These are phyloP conservation scores for Clitopilus hobsonii DNA, from an alignment of 768 basidiomycete species.

Conservation along the genomic window DNA sequence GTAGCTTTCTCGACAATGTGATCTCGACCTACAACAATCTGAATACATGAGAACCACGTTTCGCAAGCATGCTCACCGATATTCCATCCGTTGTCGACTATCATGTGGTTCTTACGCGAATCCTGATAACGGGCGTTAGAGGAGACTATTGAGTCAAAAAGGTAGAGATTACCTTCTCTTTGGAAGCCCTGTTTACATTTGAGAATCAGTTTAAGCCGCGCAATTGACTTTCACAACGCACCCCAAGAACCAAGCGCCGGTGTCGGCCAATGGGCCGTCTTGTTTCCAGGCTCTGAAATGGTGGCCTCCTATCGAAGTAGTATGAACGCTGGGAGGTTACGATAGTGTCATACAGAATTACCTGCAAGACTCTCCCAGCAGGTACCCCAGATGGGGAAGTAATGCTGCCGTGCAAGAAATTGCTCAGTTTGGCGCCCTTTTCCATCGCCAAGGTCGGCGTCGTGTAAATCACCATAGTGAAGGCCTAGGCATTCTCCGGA, in stretches of 20 bases:
- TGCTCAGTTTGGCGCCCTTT: constrained; percentile 64
- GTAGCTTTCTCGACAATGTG: constrained; percentile 67
- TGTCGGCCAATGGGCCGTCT: constrained; percentile 68
- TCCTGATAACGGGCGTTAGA: no score
- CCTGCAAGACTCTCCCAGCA: constrained; percentile 86
- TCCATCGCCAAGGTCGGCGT: constrained; percentile 83
- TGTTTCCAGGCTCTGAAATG: constrained; percentile 90
- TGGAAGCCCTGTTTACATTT: constrained; percentile 53
- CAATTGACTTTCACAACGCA: constrained; percentile 24
- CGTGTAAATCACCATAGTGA: constrained; percentile 70
- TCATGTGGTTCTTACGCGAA: constrained; percentile 64
- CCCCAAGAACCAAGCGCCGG: constrained; percentile 85
- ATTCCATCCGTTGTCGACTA: constrained; percentile 78
- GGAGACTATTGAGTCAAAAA: no score
- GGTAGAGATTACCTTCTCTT: constrained; percentile 69
- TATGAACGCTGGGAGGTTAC: not conserved
- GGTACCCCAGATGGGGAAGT: constrained; percentile 74
- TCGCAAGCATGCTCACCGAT: constrained; percentile 21
- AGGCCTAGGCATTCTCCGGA: constrained; percentile 79
- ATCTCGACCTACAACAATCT: constrained; percentile 51
- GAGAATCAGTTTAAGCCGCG: not conserved
- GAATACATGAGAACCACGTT: not conserved
- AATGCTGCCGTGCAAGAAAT: constrained; percentile 73
- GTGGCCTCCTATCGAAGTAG: constrained; percentile 55
- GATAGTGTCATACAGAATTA: constrained; percentile 11